Conservation (phyloP, 768 basidiomycete species). For the Pholiota conissans region DNA sequence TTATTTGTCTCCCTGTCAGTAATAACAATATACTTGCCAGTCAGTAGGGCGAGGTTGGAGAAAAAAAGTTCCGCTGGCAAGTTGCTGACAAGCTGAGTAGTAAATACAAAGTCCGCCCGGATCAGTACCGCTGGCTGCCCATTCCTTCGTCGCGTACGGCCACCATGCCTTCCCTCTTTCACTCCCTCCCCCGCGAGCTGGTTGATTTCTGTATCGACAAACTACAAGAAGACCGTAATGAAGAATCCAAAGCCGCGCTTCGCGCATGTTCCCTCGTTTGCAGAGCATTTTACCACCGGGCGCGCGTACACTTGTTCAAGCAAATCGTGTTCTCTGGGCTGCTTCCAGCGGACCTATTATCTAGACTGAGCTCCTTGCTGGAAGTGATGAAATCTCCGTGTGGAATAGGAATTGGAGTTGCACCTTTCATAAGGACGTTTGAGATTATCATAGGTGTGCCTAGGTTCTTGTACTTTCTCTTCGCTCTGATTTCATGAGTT, state of each 20-base stretch:
- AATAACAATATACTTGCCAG: too few species aligned
- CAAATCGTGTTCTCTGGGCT: constrained; percentile 5
- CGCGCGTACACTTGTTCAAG: constrained; percentile 4
- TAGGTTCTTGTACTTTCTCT: not conserved
- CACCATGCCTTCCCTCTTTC: constrained; percentile 1
- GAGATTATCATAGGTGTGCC: constrained; percentile 8
- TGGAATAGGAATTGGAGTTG: not conserved
- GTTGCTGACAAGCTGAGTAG: too few species aligned
- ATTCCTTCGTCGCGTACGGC: not conserved
- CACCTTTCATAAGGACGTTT: constrained; percentile 4
- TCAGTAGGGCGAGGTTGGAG: too few species aligned
- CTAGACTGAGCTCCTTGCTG: not conserved
- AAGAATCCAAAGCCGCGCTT: not conserved
- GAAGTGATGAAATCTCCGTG: constrained; percentile 1
- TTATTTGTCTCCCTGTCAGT: too few species aligned
- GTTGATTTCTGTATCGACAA: constrained; percentile 9
- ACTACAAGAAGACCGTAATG: not conserved
- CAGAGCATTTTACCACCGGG: constrained; percentile 4
- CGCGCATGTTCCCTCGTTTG: constrained; percentile 1
- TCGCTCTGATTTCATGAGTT: not conserved
- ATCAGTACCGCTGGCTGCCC: not conserved
- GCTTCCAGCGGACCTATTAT: not conserved
- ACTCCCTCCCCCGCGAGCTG: constrained; percentile 8
- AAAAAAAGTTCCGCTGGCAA: too few species aligned
- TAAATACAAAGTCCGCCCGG: not conserved